Conservation (phyloP, 345 rosid species). For the Pugionium cornutum region DNA sequence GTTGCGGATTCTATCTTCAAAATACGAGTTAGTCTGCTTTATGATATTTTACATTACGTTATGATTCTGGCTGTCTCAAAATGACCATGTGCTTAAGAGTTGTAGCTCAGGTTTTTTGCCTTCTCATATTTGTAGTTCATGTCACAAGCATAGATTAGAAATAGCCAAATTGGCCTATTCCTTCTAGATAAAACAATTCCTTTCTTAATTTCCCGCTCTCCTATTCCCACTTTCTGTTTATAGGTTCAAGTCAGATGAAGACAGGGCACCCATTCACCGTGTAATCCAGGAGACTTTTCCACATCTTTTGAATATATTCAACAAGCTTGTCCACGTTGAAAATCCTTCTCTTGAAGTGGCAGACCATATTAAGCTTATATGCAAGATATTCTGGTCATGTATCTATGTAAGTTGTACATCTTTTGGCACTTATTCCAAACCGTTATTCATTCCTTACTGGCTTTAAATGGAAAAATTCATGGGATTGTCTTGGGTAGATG, state of each 20-base stretch:
- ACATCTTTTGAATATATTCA: conserved; percentile 76
- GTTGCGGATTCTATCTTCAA: conserved; percentile 82
- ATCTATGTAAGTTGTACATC: conserved; percentile 74
- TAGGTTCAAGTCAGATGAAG: conserved; percentile 98
- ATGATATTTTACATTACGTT: neutral
- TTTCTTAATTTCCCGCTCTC: conserved; percentile 2
- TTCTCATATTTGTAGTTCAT: neutral
- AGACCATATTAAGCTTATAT: conserved; percentile 92
- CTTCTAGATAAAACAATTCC: neutral
- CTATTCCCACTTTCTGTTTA: conserved; percentile 22
- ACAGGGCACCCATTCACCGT: conserved; percentile 80
- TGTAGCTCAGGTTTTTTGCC: conserved; percentile 13
- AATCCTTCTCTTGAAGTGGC: conserved; percentile 90
- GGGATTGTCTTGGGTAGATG: neutral
- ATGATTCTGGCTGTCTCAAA: conserved; percentile 5
- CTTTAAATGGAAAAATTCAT: conserved; percentile 1
- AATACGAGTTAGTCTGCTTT: conserved; percentile 78
- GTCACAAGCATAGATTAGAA: neutral
- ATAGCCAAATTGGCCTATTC: no score
- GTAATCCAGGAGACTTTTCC: conserved; percentile 88
- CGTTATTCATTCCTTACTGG: conserved; percentile 13
- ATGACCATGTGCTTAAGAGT: conserved; percentile 3
- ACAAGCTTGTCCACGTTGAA: conserved; percentile 68
- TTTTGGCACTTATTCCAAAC: conserved; percentile 15
- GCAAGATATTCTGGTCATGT: conserved; percentile 99